These are phyloP conservation scores for Royoungia palumana DNA, from an alignment of 768 basidiomycete genomes.

Conservation along the genomic window DNA sequence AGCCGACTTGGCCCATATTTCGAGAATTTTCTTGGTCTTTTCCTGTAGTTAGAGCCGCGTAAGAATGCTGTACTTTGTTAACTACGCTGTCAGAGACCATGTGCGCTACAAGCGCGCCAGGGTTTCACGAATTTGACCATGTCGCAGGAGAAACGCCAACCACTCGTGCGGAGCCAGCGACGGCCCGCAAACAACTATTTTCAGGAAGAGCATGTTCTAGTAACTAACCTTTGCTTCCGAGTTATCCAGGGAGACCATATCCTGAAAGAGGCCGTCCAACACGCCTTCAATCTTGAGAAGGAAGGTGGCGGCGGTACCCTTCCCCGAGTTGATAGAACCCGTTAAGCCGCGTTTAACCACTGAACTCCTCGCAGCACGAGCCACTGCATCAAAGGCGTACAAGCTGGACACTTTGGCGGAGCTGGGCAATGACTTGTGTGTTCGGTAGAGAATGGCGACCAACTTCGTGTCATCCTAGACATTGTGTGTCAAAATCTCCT, in stretches of 20 bases:
- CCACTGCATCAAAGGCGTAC: constrained; percentile 91
- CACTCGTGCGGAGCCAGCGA: constrained; percentile 9
- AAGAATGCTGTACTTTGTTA: constrained; percentile 36
- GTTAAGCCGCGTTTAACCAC: constrained; percentile 62
- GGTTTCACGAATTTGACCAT: background rate
- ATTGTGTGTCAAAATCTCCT: background rate
- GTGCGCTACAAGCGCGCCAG: constrained; percentile 22
- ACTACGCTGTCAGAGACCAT: constrained; percentile 37
- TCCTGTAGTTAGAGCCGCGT: constrained; percentile 60
- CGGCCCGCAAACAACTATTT: background rate
- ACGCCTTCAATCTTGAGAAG: constrained; percentile 87
- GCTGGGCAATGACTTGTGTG: constrained; percentile 73
- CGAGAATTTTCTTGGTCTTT: constrained; percentile 94
- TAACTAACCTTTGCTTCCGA: constrained; percentile 84
- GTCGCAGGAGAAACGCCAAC: constrained; percentile 7
- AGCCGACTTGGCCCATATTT: constrained; percentile 91
- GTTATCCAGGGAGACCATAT: constrained; percentile 65
- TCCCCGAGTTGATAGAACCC: constrained; percentile 51
- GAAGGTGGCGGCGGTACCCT: constrained; percentile 79
- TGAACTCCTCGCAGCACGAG: constrained; percentile 73
- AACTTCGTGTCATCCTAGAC: constrained; percentile 79
- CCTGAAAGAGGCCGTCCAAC: constrained; percentile 83
- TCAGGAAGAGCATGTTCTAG: constrained; percentile 5
- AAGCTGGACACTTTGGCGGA: constrained; percentile 79
- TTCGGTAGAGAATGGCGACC: constrained; percentile 84